phyloP scores from a whole-genome alignment of 345 rosid species.

The Draba incana region DNA sequence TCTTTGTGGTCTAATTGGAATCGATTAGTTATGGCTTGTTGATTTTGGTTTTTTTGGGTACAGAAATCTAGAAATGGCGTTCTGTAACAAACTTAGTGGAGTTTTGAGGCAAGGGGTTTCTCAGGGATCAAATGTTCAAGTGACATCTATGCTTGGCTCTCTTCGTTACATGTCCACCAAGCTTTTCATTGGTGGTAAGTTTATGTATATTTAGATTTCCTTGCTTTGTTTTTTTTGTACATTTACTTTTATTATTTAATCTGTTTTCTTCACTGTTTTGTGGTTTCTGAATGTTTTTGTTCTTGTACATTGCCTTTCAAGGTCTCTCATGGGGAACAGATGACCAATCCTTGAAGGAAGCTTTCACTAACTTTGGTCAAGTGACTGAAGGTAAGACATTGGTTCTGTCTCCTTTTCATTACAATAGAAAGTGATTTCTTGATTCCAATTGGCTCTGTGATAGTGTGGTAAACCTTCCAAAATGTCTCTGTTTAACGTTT shows the following conservation, averaged over 20 bases:
- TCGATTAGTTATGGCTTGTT: background rate
- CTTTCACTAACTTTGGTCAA: conserved; percentile 51
- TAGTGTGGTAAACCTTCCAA: too few relatives aligned
- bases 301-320: background rate
- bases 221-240: background rate
- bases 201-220: background rate
- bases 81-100: conserved; percentile 58
- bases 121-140: conserved; percentile 48
- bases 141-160: conserved; percentile 58
- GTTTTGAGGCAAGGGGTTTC: conserved; percentile 50
- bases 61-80: conserved; percentile 55
- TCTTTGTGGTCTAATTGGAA: background rate
- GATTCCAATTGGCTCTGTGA: background rate
- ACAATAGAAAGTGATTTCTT: background rate
- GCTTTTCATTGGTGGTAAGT: conserved; percentile 82
- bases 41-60: conserved; percentile 6
- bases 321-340: conserved; percentile 56
- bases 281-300: background rate
- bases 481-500: too few relatives aligned
- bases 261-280: background rate
- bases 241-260: background rate
- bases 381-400: conserved; percentile 51
- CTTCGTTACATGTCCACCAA: conserved; percentile 59
- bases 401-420: conserved; percentile 1
- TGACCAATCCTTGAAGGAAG: conserved; percentile 49